These are phyloP conservation scores for Sequoia sempervirens DNA, from an alignment of 75 land plant genomes.

Conservation along the genomic window DNA sequence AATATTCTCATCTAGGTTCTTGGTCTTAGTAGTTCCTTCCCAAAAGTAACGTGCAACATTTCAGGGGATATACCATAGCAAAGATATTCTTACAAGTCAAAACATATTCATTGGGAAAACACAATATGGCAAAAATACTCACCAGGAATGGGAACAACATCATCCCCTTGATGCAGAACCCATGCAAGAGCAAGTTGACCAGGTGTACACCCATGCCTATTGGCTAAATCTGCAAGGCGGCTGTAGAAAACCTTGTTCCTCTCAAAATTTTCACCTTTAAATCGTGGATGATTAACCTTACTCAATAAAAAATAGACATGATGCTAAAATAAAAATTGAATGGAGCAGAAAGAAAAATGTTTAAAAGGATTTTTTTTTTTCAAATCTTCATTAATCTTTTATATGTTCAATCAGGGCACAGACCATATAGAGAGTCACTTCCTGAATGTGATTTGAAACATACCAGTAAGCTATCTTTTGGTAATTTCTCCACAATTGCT, in stretches of 20 bases:
- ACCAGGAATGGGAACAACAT: constrained; percentile 68
- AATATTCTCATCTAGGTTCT: constrained; percentile 42
- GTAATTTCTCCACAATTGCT: constrained; percentile 33
- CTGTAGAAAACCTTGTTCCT: constrained; percentile 41
- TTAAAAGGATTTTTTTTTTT: background rate
- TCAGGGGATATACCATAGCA: background rate
- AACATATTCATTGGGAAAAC: background rate
- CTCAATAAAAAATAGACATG: background rate
- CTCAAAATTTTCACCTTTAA: constrained; percentile 33
- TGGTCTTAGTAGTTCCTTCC: constrained; percentile 48
- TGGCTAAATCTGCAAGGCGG: constrained; percentile 25
- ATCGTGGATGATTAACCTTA: constrained; percentile 33
- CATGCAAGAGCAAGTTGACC: constrained; percentile 58
- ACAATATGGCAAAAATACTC: background rate
- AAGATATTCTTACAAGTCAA: background rate
- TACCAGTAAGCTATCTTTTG: constrained; percentile 29
- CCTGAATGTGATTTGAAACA: background rate
- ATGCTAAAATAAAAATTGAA: background rate
- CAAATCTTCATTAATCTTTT: background rate
- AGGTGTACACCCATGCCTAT: constrained; percentile 31
- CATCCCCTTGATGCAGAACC: constrained; percentile 55
- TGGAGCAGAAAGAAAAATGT: background rate
- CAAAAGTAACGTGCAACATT: background rate
- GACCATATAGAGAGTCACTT: background rate
- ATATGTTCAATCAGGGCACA: background rate